Conservation (phyloP, 805 yeast species). For the Starmerella floricola region DNA sequence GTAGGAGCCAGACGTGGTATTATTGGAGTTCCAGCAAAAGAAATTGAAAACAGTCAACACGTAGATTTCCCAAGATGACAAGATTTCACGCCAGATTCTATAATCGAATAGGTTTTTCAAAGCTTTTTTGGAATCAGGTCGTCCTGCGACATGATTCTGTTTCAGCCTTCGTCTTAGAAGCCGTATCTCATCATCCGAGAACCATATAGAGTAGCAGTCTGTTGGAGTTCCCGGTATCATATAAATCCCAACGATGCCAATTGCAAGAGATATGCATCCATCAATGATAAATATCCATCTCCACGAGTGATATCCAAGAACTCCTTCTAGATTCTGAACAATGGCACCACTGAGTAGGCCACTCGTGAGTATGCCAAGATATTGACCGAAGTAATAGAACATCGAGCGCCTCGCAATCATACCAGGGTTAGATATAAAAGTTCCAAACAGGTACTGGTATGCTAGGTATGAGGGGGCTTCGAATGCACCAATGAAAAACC, state of each 20-base stretch:
- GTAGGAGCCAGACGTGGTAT: conserved; percentile 45
- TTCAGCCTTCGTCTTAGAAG: conserved; percentile 37
- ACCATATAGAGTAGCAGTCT: conserved; percentile 40
- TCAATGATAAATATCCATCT: conserved; percentile 63
- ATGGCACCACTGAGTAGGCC: conserved; percentile 53
- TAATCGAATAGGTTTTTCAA: conserved; percentile 29
- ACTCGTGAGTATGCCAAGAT: conserved; percentile 48
- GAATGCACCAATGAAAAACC: conserved; percentile 57
- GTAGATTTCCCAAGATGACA: conserved; percentile 49
- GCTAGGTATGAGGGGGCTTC: conserved; percentile 60
- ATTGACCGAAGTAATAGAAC: conserved; percentile 49
- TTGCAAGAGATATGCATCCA: conserved; percentile 45
- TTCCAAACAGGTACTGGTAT: conserved; percentile 33
- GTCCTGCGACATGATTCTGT: conserved; percentile 16
- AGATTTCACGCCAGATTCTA: conserved; percentile 41
- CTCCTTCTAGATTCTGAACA: conserved; percentile 37
- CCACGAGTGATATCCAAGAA: conserved; percentile 50
- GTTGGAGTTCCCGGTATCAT: conserved; percentile 57
- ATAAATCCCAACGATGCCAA: conserved; percentile 46
- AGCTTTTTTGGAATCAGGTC: conserved; percentile 17
- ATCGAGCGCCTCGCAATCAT: conserved; percentile 51
- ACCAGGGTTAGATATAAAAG: conserved; percentile 43
- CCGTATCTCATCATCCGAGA: conserved; percentile 46
- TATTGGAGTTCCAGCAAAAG: conserved; percentile 46
- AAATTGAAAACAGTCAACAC: conserved; percentile 43